These are phyloP conservation scores for Leavenworthia alabamica DNA, from an alignment of 345 rosid genomes.

Conservation along the genomic window DNA sequence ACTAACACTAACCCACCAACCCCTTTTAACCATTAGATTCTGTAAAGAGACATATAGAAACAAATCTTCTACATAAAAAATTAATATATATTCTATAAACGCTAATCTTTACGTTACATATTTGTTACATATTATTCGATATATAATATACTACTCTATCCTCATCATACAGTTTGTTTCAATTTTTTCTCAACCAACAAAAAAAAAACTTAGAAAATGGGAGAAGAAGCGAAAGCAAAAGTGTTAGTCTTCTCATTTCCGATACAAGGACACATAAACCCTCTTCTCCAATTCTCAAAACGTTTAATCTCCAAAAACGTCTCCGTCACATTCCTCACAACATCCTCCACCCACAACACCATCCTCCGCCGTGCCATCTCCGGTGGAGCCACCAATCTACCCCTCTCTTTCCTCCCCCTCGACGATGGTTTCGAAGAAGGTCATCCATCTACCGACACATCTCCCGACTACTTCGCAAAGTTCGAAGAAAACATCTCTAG, in stretches of 20 bases:
- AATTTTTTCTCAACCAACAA: background rate
- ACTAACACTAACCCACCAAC: too few species aligned
- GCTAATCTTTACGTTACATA: background rate
- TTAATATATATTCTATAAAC: background rate
- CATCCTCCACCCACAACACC: conserved; percentile 28
- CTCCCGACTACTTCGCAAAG: conserved; percentile 5
- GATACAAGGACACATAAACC: conserved; percentile 50
- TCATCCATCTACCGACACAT: background rate
- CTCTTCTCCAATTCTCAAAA: conserved; percentile 52
- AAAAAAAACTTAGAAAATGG: conserved; percentile 1
- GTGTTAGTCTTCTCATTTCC: conserved; percentile 37
- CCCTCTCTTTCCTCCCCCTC: conserved; percentile 25
- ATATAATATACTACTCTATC: background rate
- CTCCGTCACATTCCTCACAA: conserved; percentile 39
- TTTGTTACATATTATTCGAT: too few species aligned
- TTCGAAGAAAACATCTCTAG: conserved; percentile 22
- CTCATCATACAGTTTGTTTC: background rate
- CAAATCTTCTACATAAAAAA: background rate
- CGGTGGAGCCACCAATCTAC: conserved; percentile 28
- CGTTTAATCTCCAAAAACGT: conserved; percentile 45
- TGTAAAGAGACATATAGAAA: background rate
- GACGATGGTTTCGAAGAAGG: conserved; percentile 30
- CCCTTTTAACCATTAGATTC: too few species aligned
- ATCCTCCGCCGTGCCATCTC: conserved; percentile 24
- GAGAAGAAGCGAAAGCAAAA: conserved; percentile 22